Evolutionary conservation across 805 yeast species (phyloP).

Genomic region (Brettanomyces nanus): DNA sequence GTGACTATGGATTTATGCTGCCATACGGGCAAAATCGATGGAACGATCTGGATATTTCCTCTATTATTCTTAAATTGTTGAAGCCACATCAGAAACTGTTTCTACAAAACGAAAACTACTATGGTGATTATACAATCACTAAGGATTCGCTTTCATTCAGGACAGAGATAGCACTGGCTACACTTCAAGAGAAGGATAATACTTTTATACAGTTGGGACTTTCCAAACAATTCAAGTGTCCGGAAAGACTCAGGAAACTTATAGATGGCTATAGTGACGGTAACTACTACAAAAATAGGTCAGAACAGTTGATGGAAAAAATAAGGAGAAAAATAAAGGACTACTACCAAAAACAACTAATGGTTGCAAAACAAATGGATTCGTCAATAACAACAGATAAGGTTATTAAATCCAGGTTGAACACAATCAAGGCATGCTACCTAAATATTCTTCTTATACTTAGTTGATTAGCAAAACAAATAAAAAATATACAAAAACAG

Average conservation of each 20-base stretch:
- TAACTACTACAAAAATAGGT: conserved; percentile 24
- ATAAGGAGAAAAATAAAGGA: conserved; percentile 26
- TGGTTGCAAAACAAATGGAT: neutral
- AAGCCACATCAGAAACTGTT: conserved; percentile 32
- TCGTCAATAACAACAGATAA: neutral
- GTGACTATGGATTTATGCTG: conserved; percentile 81
- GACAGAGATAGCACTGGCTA: conserved; percentile 67
- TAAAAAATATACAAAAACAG: neutral
- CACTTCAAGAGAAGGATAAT: conserved; percentile 29
- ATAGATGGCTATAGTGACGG: conserved; percentile 46
- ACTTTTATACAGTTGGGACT: conserved; percentile 1
- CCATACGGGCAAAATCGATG: conserved; percentile 38
- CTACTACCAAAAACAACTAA: conserved; percentile 1
- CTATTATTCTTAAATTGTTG: conserved; percentile 30
- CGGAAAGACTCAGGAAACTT: conserved; percentile 29
- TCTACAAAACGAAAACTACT: conserved; percentile 47
- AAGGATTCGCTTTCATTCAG: conserved; percentile 54
- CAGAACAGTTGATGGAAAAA: conserved; percentile 23
- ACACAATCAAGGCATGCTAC: neutral
- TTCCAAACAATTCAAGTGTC: conserved; percentile 11
- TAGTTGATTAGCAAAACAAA: neutral
- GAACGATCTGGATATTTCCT: conserved; percentile 63
- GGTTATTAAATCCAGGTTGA: neutral
- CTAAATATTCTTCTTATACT: neutral
- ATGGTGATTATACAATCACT: conserved; percentile 66